Percentiles rank a stretch among this genome's conserved stretches.
phyloP scores from a whole-genome alignment of 2,329 filamentous ascomycete species.

The Aureobasidium namibiae region DNA sequence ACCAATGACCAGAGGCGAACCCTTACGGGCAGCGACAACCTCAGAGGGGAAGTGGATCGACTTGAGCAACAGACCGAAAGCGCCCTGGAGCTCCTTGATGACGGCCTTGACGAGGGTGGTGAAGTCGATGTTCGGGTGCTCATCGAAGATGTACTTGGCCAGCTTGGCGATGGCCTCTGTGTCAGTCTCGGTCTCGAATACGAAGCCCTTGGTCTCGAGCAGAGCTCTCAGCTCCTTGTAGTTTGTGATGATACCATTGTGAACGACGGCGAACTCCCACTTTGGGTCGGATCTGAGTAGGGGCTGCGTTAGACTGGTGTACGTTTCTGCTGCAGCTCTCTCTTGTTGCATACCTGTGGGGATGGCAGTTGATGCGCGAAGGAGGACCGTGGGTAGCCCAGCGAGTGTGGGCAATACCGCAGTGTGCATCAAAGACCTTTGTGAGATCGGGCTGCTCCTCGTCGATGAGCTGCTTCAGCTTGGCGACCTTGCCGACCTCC shows the following conservation, averaged over 20 bases:
- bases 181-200: constrained; percentile 98
- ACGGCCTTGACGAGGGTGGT: constrained; percentile 94
- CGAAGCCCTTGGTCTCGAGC: constrained; percentile 88
- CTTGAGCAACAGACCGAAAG: constrained; percentile 95
- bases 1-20: constrained; percentile 93
- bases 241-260: constrained; percentile 99
- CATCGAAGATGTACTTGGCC: constrained; percentile 94
- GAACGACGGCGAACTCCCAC: constrained; percentile 95
- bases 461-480: constrained; percentile 87
- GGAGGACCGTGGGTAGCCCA: constrained; percentile 98
- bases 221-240: constrained; percentile 99
- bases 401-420: constrained; percentile 95
- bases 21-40: constrained; percentile 95
- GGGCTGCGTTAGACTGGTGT: not conserved
- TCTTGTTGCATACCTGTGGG: constrained; percentile 65
- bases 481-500: constrained; percentile 98
- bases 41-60: constrained; percentile 98
- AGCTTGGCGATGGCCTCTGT: constrained; percentile 99
- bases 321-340: constrained; percentile 2
- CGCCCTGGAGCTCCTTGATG: constrained; percentile 96
- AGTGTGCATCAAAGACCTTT: constrained; percentile 96
- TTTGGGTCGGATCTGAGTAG: constrained; percentile 71
- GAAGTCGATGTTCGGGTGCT: constrained; percentile 90
- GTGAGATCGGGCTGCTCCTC: constrained; percentile 73
- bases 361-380: constrained; percentile 93